phyloP scores from a whole-genome alignment of 495 filamentous ascomycete genomes.

The Venustampulla echinocandica region DNA sequence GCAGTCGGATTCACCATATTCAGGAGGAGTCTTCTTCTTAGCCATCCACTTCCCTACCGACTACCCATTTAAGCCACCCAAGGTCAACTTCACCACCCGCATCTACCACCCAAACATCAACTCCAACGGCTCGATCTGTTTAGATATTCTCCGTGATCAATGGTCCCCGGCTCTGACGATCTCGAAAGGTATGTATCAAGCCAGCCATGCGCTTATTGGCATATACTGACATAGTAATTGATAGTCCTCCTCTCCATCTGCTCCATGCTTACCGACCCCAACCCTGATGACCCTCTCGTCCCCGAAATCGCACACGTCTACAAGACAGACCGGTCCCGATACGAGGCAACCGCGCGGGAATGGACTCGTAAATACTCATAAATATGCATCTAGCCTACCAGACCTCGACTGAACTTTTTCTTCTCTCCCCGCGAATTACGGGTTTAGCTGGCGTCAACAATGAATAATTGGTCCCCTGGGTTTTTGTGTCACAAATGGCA shows the following conservation, averaged over 20 bases:
- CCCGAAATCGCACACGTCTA: conserved; percentile 99
- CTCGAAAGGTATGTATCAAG: conserved; percentile 71
- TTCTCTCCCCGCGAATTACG: conserved; percentile 17
- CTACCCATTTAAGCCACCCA: conserved; percentile 99
- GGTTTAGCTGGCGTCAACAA: conserved; percentile 23
- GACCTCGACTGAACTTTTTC: conserved; percentile 4
- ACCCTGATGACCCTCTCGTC: conserved; percentile 96
- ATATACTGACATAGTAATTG: conserved; percentile 7
- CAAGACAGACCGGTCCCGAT: conserved; percentile 93
- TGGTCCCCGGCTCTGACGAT: conserved; percentile 99
- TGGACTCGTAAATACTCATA: conserved; percentile 99
- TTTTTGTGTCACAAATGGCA: conserved; percentile 4
- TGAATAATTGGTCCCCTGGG: conserved; percentile 9
- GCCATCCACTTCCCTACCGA: conserved; percentile 98
- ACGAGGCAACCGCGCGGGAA: conserved; percentile 93
- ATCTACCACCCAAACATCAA: conserved; percentile 99
- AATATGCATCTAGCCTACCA: conserved; percentile 51
- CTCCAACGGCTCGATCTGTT: conserved; percentile 97
- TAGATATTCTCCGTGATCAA: conserved; percentile 96
- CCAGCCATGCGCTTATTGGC: background rate
- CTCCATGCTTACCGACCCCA: conserved; percentile 99
- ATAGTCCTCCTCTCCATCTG: conserved; percentile 94
- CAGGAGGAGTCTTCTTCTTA: conserved; percentile 96
- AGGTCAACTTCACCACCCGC: conserved; percentile 99
- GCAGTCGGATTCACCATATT: conserved; percentile 86